phyloP scores from a whole-genome alignment of 2,329 filamentous ascomycete genomes.

The Alternaria angustiovoidea region DNA sequence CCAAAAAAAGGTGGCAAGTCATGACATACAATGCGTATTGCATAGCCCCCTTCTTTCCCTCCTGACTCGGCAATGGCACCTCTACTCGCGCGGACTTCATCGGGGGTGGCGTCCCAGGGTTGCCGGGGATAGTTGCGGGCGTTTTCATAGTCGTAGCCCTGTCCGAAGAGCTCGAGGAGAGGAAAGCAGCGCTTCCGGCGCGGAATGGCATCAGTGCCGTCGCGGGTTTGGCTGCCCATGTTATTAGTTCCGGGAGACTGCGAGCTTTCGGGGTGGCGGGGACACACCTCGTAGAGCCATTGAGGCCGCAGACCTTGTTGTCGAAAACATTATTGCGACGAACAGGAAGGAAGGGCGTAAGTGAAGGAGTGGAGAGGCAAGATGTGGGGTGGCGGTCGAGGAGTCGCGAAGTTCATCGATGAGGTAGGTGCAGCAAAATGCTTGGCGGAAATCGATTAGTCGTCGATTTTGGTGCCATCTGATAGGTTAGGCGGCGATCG shows the following conservation, averaged over 20 bases:
- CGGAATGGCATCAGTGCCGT: conserved; percentile 70
- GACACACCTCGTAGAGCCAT: conserved; percentile 64
- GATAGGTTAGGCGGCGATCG: conserved; percentile 38
- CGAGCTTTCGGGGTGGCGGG: conserved; percentile 23
- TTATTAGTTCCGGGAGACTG: conserved; percentile 38
- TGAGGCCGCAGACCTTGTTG: conserved; percentile 61
- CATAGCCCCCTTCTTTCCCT: conserved; percentile 78
- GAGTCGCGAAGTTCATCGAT: conserved; percentile 34
- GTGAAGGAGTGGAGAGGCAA: conserved; percentile 49
- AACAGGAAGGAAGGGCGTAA: conserved; percentile 44
- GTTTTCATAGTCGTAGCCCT: conserved; percentile 67
- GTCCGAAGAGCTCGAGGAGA: conserved; percentile 72
- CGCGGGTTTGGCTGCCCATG: conserved; percentile 68
- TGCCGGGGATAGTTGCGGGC: conserved; percentile 62
- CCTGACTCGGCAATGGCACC: conserved; percentile 79
- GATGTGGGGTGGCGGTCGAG: conserved; percentile 44
- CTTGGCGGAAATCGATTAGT: conserved; percentile 41
- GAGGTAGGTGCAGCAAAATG: conserved; percentile 43
- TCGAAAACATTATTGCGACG: conserved; percentile 58
- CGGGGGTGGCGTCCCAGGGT: conserved; percentile 60
- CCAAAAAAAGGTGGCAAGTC: background rate
- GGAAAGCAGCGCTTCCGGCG: conserved; percentile 66
- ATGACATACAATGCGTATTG: conserved; percentile 84
- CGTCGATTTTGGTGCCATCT: conserved; percentile 36
- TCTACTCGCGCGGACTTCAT: conserved; percentile 69